Evolutionary conservation across 2,329 filamentous ascomycete species (phyloP).

Genomic region (Gyromitra esculenta): DNA sequence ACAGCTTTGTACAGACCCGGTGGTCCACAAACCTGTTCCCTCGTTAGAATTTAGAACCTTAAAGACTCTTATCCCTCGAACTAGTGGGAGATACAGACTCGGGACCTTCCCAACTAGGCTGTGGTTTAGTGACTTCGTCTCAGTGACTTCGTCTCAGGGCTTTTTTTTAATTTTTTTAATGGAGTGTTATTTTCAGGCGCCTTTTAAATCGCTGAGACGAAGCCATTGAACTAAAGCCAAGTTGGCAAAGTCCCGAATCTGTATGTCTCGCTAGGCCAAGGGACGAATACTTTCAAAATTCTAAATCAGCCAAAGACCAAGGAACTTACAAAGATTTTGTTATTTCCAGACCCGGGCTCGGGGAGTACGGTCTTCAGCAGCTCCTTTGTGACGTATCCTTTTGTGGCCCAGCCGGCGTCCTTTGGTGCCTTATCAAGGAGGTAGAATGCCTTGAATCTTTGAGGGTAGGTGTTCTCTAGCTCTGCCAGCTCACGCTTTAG

Average conservation of each 20-base stretch:
- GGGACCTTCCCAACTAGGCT: conserved; percentile 11
- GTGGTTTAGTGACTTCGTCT: background rate
- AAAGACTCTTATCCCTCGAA: background rate
- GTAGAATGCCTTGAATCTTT: conserved; percentile 95
- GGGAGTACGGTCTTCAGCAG: conserved; percentile 93
- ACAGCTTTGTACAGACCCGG: conserved; percentile 93
- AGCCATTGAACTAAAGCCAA: background rate
- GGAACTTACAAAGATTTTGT: conserved; percentile 92
- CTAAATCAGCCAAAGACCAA: conserved; percentile 22
- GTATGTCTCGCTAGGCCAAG: conserved; percentile 3
- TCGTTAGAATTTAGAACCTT: conserved; percentile 1
- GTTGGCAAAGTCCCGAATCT: background rate
- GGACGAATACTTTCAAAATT: background rate
- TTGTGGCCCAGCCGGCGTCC: conserved; percentile 62
- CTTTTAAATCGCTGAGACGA: background rate
- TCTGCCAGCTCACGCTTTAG: conserved; percentile 84
- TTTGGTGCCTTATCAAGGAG: conserved; percentile 84
- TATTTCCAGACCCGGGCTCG: conserved; percentile 87
- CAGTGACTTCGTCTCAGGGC: too few species aligned
- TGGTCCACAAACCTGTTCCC: conserved; percentile 67
- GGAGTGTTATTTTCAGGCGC: background rate
- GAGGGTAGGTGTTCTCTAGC: conserved; percentile 93
- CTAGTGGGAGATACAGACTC: conserved; percentile 1
- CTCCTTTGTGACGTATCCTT: conserved; percentile 87
- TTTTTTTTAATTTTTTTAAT: background rate